Evolutionary conservation across 192 early-diverging fungal genomes (phyloP).

Genomic region (Coemansia sp.): DNA sequence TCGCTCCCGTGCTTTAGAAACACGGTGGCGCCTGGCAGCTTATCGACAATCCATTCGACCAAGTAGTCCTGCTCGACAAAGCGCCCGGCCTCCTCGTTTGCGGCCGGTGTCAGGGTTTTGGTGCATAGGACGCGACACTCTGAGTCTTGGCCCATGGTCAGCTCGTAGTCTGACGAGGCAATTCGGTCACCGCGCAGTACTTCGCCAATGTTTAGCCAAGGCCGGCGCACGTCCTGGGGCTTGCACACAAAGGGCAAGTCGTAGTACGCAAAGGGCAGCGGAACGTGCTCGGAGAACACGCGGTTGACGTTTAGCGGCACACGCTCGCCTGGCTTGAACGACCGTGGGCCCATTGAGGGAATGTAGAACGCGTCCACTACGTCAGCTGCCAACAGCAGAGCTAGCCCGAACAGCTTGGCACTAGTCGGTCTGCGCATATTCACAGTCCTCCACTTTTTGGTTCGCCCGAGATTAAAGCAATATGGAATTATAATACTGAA

Average conservation of each 20-base stretch:
- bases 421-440: background rate
- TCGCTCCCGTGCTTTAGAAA: conserved; percentile 12
- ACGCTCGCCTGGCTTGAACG: conserved; percentile 49
- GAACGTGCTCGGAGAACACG: conserved; percentile 67
- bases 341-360: conserved; percentile 45
- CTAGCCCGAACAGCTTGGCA: background rate
- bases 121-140: conserved; percentile 60
- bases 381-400: background rate
- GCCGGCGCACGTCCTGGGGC: conserved; percentile 22
- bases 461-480: background rate
- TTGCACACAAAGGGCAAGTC: conserved; percentile 66
- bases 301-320: conserved; percentile 70
- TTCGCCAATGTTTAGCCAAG: conserved; percentile 61
- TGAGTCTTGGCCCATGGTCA: conserved; percentile 50
- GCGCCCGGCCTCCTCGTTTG: conserved; percentile 49
- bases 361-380: conserved; percentile 40
- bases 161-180: conserved; percentile 57
- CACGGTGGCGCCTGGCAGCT: conserved; percentile 64
- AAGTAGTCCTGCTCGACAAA: conserved; percentile 61
- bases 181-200: conserved; percentile 74
- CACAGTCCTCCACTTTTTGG: background rate
- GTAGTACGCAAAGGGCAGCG: conserved; percentile 64
- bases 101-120: conserved; percentile 39
- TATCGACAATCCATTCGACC: conserved; percentile 71
- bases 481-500: too few species aligned